These are phyloP conservation scores for Coniochaeta hoffmannii DNA, from an alignment of 2,329 filamentous ascomycete genomes.

Conservation along the genomic window DNA sequence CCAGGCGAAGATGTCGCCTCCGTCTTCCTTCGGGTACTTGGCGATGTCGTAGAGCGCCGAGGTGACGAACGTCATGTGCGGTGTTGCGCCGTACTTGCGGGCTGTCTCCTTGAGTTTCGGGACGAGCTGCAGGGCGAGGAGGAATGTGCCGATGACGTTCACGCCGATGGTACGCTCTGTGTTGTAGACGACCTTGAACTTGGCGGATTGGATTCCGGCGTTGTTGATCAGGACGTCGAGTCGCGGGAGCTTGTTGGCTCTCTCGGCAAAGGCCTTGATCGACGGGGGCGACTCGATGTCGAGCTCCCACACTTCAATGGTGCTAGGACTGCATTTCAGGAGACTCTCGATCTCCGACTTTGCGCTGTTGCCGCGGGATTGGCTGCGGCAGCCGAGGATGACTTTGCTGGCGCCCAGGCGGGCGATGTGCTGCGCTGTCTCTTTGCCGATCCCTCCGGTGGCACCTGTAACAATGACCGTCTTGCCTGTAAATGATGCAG, in stretches of 20 bases:
- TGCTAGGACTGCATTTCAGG: slow-evolving; percentile 13
- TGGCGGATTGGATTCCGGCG: slow-evolving; percentile 19
- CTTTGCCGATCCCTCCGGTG: slow-evolving; percentile 14
- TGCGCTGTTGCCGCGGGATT: slow-evolving; percentile 15
- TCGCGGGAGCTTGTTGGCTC: slow-evolving; percentile 14
- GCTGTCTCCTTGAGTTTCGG: slow-evolving; percentile 11
- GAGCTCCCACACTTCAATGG: slow-evolving; percentile 31
- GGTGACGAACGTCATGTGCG: slow-evolving; percentile 6
- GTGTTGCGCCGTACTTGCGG: slow-evolving; percentile 1
- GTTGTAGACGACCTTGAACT: slow-evolving; percentile 8
- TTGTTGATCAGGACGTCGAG: slow-evolving; percentile 30
- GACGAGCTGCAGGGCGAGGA: slow-evolving; percentile 8
- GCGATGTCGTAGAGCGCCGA: slow-evolving; percentile 12
- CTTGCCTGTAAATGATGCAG: slow-evolving; percentile 6
- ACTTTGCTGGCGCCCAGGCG: slow-evolving; percentile 23
- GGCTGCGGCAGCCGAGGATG: slow-evolving; percentile 29
- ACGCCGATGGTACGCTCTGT: slow-evolving; percentile 8
- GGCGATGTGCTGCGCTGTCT: slow-evolving; percentile 16
- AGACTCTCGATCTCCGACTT: slow-evolving; percentile 17
- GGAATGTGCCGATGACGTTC: slow-evolving; percentile 12
- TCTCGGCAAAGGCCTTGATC: slow-evolving; percentile 24
- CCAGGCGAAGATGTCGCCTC: slow-evolving; percentile 12
- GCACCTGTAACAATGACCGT: slow-evolving; percentile 15
- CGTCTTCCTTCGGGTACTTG: slow-evolving; percentile 13
- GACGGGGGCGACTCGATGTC: slow-evolving; percentile 27